phyloP scores from a whole-genome alignment of 306 rosid species.

The Corylus avellana region DNA sequence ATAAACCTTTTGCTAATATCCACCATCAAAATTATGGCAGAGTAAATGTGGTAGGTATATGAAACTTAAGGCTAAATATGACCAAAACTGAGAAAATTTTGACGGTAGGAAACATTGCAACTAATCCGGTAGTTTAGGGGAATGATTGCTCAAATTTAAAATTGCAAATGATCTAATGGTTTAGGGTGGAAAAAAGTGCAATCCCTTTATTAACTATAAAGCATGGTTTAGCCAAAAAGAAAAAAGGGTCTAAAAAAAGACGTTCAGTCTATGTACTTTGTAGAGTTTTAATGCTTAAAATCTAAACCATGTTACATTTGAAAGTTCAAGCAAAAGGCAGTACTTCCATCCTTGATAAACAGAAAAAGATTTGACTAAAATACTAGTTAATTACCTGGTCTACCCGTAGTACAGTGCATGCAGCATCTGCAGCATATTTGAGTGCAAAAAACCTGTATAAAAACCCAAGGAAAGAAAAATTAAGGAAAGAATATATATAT shows the following conservation, averaged over 20 bases:
- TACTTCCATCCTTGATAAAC: neutral
- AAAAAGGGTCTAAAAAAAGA: too few relatives aligned
- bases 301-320: neutral
- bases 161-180: too few relatives aligned
- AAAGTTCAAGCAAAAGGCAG: neutral
- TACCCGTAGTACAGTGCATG: constrained; percentile 89
- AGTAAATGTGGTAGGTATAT: neutral
- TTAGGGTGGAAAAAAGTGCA: too few relatives aligned
- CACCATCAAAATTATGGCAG: neutral
- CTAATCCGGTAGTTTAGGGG: neutral
- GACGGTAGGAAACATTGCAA: neutral
- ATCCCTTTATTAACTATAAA: neutral
- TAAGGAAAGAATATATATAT: too few relatives aligned
- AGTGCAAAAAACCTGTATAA: constrained; percentile 76
- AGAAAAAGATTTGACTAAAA: neutral
- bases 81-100: neutral
- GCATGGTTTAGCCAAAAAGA: neutral
- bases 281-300: neutral
- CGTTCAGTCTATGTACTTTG: neutral
- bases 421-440: constrained; percentile 95
- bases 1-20: neutral
- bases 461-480: constrained; percentile 21
- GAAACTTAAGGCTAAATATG: neutral
- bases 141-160: neutral
- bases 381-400: constrained; percentile 71